These are phyloP conservation scores for Leishmania aethiopica DNA, from an alignment of 208 protist genomes.

Conservation along the genomic window DNA sequence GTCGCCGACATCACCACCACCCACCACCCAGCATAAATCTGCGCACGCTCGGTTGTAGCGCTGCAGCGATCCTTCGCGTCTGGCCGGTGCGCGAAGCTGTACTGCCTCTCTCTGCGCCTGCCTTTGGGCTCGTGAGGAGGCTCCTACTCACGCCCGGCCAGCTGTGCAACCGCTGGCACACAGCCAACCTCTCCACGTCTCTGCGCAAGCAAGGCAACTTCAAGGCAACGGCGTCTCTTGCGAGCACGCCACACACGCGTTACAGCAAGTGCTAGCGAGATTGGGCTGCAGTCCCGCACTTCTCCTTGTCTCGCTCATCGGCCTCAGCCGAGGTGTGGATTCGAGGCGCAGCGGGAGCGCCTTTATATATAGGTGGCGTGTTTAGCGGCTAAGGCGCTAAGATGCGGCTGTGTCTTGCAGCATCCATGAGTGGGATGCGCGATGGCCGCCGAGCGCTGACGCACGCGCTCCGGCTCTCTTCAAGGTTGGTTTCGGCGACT, in stretches of 20 bases:
- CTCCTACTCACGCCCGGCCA: not conserved
- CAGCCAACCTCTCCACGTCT: not conserved
- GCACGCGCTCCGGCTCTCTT: not conserved
- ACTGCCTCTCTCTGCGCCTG: not conserved
- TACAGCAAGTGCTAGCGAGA: not conserved
- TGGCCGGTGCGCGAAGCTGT: not conserved
- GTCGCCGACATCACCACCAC: no score
- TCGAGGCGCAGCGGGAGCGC: not conserved
- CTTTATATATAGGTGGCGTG: no score
- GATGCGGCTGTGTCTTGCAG: not conserved
- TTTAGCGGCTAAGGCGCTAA: no score
- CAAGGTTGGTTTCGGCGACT: not conserved
- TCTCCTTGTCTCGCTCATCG: not conserved
- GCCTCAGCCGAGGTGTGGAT: not conserved
- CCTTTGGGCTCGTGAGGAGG: not conserved
- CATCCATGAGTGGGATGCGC: no score
- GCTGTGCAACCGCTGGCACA: not conserved
- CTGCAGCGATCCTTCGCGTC: not conserved
- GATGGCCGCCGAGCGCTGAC: not conserved
- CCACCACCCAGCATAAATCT: no score
- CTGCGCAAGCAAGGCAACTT: no score
- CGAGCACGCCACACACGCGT: no score
- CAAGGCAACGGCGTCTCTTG: no score
- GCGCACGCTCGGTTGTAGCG: no score
- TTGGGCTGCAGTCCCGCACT: not conserved